Evolutionary conservation across 495 filamentous ascomycete species (phyloP).

Genomic region (Xylaria grammica): DNA sequence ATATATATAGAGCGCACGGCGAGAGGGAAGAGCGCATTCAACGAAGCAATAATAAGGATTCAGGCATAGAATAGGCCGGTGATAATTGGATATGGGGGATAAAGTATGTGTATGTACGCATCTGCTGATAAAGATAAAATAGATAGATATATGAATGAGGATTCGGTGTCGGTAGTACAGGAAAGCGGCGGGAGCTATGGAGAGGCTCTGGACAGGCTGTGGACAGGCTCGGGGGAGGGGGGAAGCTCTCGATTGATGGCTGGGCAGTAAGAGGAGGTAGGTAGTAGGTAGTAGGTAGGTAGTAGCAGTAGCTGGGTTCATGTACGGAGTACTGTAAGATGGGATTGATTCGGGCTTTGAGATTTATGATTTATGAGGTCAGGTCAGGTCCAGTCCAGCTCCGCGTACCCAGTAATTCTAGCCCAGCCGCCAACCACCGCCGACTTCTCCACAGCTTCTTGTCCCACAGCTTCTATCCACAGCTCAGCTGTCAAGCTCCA

Average conservation of each 20-base stretch:
- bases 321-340: neutral
- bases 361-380: constrained; percentile 19
- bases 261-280: no score
- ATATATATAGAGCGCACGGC: constrained; percentile 35
- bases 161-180: neutral
- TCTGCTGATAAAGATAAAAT: constrained; percentile 18
- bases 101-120: neutral
- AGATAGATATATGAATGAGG: neutral
- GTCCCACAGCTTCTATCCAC: no score
- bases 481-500: constrained; percentile 16
- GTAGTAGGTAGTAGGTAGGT: no score
- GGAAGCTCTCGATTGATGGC: neutral
- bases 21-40: constrained; percentile 28
- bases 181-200: constrained; percentile 5
- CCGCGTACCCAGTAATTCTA: constrained; percentile 18
- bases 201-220: neutral
- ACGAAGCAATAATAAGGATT: constrained; percentile 19
- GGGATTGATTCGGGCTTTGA: constrained; percentile 15
- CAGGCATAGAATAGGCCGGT: neutral
- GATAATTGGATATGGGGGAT: neutral
- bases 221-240: constrained; percentile 6
- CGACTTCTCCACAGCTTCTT: neutral
- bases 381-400: no score
- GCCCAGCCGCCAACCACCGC: constrained; percentile 14
- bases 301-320: constrained; percentile 6